phyloP scores from a whole-genome alignment of 805 yeast genomes.

The Lipomyces oligophaga region DNA sequence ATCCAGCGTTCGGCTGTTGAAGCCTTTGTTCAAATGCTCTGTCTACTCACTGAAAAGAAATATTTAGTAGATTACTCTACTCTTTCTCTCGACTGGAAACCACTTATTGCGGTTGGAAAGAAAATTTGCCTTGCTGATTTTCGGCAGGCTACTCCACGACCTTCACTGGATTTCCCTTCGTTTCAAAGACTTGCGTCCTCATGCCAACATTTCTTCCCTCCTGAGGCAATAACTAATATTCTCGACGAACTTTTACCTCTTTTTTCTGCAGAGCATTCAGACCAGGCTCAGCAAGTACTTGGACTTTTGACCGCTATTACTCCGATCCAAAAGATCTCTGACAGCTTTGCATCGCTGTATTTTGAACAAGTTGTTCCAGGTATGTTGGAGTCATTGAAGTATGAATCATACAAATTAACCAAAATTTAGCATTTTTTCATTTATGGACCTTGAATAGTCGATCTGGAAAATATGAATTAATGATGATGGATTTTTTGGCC shows the following conservation, averaged over 20 bases:
- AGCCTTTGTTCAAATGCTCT: slow-evolving; percentile 60
- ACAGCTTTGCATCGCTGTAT: slow-evolving; percentile 1
- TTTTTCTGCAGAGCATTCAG: slow-evolving; percentile 10
- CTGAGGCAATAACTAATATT: slow-evolving; percentile 24
- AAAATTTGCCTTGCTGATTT: slow-evolving; percentile 27
- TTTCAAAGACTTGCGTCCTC: slow-evolving; percentile 21
- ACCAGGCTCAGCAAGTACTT: slow-evolving; percentile 8
- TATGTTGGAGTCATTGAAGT: neutral
- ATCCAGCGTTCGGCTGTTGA: slow-evolving; percentile 64
- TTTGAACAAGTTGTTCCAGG: slow-evolving; percentile 25
- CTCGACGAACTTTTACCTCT: slow-evolving; percentile 33
- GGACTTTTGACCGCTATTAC: slow-evolving; percentile 7
- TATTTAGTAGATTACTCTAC: slow-evolving; percentile 42
- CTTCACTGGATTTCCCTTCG: slow-evolving; percentile 8
- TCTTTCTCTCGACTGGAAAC: slow-evolving; percentile 51
- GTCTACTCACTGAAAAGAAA: slow-evolving; percentile 51
- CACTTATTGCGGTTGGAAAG: slow-evolving; percentile 41
- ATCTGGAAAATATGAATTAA: slow-evolving; percentile 55
- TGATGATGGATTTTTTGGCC: slow-evolving; percentile 62
- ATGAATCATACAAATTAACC: neutral
- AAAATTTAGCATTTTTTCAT: slow-evolving; percentile 51
- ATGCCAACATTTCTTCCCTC: slow-evolving; percentile 32
- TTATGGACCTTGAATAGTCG: slow-evolving; percentile 61
- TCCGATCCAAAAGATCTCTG: slow-evolving; percentile 10
- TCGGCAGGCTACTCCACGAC: neutral